Evolutionary conservation across 106 monocot species (phyloP).

Genomic region (Xerophyta viscosa): DNA sequence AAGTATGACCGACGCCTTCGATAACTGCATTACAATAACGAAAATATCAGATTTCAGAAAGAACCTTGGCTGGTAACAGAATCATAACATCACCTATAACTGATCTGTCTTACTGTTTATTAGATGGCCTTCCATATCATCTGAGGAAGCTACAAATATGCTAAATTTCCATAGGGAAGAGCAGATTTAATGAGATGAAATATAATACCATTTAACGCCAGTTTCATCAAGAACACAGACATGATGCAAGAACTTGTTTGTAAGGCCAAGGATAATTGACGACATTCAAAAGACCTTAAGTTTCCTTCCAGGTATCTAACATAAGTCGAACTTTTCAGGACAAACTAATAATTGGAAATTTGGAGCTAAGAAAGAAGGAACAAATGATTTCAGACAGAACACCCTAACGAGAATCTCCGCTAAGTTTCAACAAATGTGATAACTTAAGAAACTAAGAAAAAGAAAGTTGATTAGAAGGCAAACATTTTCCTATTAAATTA

Average conservation of each 20-base stretch:
- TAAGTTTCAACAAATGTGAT: no score
- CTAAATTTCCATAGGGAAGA: neutral
- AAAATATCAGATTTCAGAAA: neutral
- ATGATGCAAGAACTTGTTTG: no score
- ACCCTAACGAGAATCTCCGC: no score
- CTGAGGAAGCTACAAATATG: neutral
- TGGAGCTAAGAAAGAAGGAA: neutral
- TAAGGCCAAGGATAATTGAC: no score
- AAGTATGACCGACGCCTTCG: slow-evolving; percentile 8
- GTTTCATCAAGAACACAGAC: no score
- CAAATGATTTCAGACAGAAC: no score
- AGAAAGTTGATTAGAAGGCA: no score
- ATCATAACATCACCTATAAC: neutral
- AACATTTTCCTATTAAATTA: no score
- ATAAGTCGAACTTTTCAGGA: neutral
- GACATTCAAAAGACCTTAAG: no score
- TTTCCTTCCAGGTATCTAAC: no score
- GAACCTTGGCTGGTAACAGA: neutral
- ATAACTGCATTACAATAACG: slow-evolving; percentile 16
- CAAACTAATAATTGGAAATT: neutral
- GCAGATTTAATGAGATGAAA: neutral
- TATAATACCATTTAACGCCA: neutral
- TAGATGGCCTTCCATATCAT: neutral
- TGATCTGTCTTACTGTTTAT: neutral
- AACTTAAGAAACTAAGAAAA: no score